A percentile compares a stretch with the other conserved stretches of the same genome.
Conservation (phyloP, 2,329 filamentous ascomycete genomes). For the Colletotrichum tamarilloi region DNA sequence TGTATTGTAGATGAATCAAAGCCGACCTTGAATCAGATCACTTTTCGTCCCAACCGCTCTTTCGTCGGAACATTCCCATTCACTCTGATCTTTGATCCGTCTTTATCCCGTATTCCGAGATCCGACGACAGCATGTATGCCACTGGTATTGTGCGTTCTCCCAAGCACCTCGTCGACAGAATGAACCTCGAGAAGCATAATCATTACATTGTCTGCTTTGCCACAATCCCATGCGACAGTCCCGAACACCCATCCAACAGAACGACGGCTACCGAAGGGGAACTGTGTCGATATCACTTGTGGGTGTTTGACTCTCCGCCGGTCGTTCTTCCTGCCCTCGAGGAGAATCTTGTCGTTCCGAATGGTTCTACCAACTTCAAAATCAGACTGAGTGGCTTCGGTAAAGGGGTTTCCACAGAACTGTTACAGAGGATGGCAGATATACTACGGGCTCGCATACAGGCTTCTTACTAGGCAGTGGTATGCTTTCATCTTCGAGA, state of each 20-base stretch:
- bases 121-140: slow-evolving; percentile 12
- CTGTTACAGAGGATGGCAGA: neutral
- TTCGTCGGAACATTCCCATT: neutral
- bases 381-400: neutral
- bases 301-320: slow-evolving; percentile 23
- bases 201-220: slow-evolving; percentile 18
- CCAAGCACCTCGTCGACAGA: slow-evolving; percentile 1
- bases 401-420: neutral
- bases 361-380: neutral
- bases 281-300: slow-evolving; percentile 13
- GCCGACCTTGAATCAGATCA: neutral
- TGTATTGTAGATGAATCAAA: neutral
- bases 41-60: neutral
- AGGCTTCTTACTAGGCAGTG: neutral
- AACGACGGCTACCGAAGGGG: neutral
- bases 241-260: neutral
- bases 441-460: neutral
- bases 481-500: neutral
- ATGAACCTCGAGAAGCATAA: neutral
- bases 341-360: neutral
- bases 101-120: neutral
- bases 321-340: neutral
- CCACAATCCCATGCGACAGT: neutral
- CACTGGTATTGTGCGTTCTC: slow-evolving; percentile 11
- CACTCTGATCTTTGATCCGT: too few relatives aligned